phyloP scores from a whole-genome alignment of 148 eudicot species.

The Talinum fruticosum region DNA sequence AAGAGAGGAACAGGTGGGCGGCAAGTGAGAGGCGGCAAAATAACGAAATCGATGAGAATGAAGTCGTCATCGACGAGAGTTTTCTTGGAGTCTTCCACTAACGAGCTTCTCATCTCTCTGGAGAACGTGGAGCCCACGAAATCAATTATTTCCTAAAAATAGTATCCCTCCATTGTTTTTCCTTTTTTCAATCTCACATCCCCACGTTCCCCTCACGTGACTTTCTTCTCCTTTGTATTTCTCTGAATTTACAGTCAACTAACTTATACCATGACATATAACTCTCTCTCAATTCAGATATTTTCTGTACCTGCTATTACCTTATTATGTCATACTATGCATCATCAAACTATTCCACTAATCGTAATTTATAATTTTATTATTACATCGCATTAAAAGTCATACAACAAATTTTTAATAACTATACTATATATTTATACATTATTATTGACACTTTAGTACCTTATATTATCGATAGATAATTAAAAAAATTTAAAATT shows the following conservation, averaged over 20 bases:
- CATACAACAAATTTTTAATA: too few relatives aligned
- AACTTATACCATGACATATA: not conserved
- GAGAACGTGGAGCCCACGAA: not conserved
- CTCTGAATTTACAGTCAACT: not conserved
- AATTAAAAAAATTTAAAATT: too few relatives aligned
- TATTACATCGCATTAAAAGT: too few relatives aligned
- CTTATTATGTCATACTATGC: too few relatives aligned
- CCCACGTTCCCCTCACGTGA: constrained; percentile 6
- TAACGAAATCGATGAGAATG: not conserved
- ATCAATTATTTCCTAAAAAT: not conserved
- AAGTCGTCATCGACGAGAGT: not conserved
- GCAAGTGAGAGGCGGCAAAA: not conserved
- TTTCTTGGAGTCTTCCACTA: constrained; percentile 1
- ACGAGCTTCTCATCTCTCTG: not conserved
- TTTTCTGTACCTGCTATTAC: too few relatives aligned
- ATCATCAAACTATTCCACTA: too few relatives aligned
- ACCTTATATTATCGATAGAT: too few relatives aligned
- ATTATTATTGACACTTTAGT: too few relatives aligned
- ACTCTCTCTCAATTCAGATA: not conserved
- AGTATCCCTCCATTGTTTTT: not conserved
- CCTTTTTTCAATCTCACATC: not conserved
- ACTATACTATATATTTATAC: too few relatives aligned
- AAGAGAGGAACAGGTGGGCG: too few relatives aligned
- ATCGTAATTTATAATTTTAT: too few relatives aligned
- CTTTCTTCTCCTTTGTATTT: not conserved